phyloP scores from a whole-genome alignment of 176 grass and related monocot species.

The Thinopyrum elongatum region DNA sequence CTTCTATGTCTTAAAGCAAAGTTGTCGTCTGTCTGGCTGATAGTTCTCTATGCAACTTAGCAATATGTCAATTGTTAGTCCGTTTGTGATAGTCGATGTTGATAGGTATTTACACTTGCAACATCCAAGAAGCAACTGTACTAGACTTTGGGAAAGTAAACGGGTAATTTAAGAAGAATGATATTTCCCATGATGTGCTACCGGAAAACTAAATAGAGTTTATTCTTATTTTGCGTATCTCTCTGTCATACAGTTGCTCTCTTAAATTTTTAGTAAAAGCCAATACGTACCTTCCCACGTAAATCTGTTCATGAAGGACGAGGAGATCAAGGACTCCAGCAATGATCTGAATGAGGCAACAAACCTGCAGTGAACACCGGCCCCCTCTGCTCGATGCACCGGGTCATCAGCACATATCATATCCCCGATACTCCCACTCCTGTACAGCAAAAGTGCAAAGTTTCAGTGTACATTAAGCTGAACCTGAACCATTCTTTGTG shows the following conservation, averaged over 20 bases:
- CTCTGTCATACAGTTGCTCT: background rate
- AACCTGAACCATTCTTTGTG: slow-evolving; percentile 3
- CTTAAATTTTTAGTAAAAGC: background rate
- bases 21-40: background rate
- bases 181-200: background rate
- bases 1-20: background rate
- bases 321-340: slow-evolving; percentile 51
- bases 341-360: slow-evolving; percentile 64
- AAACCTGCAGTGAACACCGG: slow-evolving; percentile 63
- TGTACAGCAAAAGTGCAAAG: slow-evolving; percentile 15
- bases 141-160: background rate
- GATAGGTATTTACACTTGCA: background rate
- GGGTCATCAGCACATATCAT: slow-evolving; percentile 55
- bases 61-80: background rate
- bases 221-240: background rate
- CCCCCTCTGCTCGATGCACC: slow-evolving; percentile 61
- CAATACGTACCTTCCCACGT: slow-evolving; percentile 63
- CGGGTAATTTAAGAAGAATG: background rate
- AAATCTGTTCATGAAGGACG: slow-evolving; percentile 56
- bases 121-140: background rate
- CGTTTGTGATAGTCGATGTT: background rate
- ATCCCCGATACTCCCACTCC: slow-evolving; percentile 59
- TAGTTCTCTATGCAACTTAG: background rate
- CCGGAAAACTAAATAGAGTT: background rate
- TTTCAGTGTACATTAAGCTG: slow-evolving; percentile 9